These are phyloP conservation scores for Camelina laxa DNA, from an alignment of 345 rosid species.

Conservation along the genomic window DNA sequence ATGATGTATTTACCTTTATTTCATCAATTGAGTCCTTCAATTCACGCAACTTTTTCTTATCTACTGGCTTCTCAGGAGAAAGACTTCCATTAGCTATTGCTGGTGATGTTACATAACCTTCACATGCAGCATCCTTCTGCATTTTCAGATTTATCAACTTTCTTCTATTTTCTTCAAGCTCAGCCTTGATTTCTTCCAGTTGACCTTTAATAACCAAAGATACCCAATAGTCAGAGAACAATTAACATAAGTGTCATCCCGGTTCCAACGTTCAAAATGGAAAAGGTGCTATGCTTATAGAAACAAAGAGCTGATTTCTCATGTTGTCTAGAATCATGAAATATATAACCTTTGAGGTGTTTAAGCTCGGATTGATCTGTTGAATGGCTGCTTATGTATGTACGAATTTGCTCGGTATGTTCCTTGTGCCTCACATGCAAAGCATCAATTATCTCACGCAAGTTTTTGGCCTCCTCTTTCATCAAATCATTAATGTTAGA, in stretches of 20 bases:
- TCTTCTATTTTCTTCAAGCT: slow-evolving; percentile 93
- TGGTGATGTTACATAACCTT: slow-evolving; percentile 53
- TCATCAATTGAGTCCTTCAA: slow-evolving; percentile 83
- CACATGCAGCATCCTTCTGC: slow-evolving; percentile 85
- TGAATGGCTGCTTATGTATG: slow-evolving; percentile 55
- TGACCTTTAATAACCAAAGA: slow-evolving; percentile 60
- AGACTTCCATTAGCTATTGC: slow-evolving; percentile 67
- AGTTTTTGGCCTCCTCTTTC: slow-evolving; percentile 71
- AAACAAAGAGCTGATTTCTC: slow-evolving; percentile 19
- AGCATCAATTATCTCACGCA: slow-evolving; percentile 62
- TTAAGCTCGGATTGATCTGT: slow-evolving; percentile 73
- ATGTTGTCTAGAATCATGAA: slow-evolving; percentile 15
- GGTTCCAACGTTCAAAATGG: slow-evolving; percentile 1
- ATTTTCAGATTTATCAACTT: slow-evolving; percentile 74
- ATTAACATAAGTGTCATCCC: slow-evolving; percentile 8
- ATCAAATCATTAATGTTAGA: slow-evolving; percentile 79
- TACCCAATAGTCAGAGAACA: slow-evolving; percentile 30
- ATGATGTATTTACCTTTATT: slow-evolving; percentile 55
- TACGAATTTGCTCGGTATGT: slow-evolving; percentile 57
- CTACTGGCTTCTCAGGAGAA: slow-evolving; percentile 81
- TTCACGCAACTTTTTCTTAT: slow-evolving; percentile 68
- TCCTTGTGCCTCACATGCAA: slow-evolving; percentile 74
- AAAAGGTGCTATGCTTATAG: slow-evolving; percentile 5
- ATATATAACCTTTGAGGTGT: slow-evolving; percentile 66
- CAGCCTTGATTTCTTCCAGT: slow-evolving; percentile 83